Conservation (phyloP, 2,329 filamentous ascomycete species). For the Alternaria angustiovoidea region DNA sequence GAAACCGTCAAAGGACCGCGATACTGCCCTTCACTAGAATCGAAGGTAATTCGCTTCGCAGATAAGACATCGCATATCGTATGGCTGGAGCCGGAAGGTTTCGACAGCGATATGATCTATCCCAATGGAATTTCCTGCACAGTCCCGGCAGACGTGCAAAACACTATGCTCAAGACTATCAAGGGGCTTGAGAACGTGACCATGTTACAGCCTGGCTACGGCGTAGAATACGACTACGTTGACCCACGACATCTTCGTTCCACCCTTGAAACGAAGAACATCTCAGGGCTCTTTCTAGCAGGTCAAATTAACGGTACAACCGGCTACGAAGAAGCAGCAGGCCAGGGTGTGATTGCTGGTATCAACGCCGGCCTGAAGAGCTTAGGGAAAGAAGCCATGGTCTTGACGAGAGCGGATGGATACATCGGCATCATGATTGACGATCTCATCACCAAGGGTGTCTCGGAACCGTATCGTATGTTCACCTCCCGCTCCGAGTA, state of each 20-base stretch:
- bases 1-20: constrained; percentile 93
- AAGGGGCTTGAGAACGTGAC: constrained; percentile 85
- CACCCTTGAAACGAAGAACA: constrained; percentile 94
- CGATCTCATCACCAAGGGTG: constrained; percentile 94
- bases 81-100: constrained; percentile 97
- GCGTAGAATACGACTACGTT: constrained; percentile 98
- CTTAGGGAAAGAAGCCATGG: constrained; percentile 69
- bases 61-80: constrained; percentile 85
- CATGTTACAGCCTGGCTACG: constrained; percentile 96
- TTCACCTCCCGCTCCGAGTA: constrained; percentile 97
- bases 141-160: constrained; percentile 85
- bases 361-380: constrained; percentile 91
- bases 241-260: constrained; percentile 86
- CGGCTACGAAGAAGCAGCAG: constrained; percentile 96
- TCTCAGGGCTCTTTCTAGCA: constrained; percentile 86
- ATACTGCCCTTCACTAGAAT: constrained; percentile 95
- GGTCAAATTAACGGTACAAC: constrained; percentile 99
- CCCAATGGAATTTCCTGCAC: constrained; percentile 99
- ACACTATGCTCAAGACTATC: constrained; percentile 83
- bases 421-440: constrained; percentile 99
- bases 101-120: constrained; percentile 88
- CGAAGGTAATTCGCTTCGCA: constrained; percentile 88
- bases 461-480: constrained; percentile 97
- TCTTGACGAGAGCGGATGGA: constrained; percentile 81
- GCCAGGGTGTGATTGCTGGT: constrained; percentile 89